phyloP scores from a whole-genome alignment of 306 rosid species.

The Erythrophleum fordii region DNA sequence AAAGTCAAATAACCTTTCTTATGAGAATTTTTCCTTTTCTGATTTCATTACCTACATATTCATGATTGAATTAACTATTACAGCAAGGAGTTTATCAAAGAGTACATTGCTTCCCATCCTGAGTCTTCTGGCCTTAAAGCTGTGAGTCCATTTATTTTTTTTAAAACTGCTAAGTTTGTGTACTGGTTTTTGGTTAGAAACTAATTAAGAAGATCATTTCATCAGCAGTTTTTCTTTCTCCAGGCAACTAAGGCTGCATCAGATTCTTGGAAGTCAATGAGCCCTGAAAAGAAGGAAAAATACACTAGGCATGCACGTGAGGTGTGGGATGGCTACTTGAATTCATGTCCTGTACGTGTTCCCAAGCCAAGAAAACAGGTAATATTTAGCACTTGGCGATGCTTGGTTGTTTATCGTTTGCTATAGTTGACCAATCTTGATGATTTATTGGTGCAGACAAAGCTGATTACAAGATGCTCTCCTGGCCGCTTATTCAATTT shows the following conservation, averaged over 20 bases:
- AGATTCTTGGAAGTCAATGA: constrained; percentile 53
- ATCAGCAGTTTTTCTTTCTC: neutral
- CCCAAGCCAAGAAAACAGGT: constrained; percentile 57
- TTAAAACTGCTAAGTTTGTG: neutral
- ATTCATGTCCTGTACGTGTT: constrained; percentile 37
- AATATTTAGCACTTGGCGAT: neutral
- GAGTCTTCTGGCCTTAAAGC: constrained; percentile 54
- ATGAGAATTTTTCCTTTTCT: neutral
- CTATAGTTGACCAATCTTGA: constrained; percentile 26
- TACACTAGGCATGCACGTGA: constrained; percentile 48
- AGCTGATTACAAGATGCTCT: constrained; percentile 50
- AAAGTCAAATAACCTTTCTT: neutral
- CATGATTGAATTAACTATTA: neutral
- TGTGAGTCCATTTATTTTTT: constrained; percentile 38
- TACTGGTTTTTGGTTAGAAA: neutral
- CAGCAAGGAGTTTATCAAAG: constrained; percentile 50
- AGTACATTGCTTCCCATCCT: constrained; percentile 51
- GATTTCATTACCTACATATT: neutral
- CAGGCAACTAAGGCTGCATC: constrained; percentile 61
- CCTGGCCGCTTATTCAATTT: constrained; percentile 54
- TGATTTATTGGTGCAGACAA: constrained; percentile 40
- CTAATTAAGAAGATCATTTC: neutral
- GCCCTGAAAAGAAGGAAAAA: constrained; percentile 54
- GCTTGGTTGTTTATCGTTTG: constrained; percentile 1
- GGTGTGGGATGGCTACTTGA: constrained; percentile 56